Base-by-base conservation (phyloP, 495 filamentous ascomycete genomes). In the Neurospora cerealis region DNA sequence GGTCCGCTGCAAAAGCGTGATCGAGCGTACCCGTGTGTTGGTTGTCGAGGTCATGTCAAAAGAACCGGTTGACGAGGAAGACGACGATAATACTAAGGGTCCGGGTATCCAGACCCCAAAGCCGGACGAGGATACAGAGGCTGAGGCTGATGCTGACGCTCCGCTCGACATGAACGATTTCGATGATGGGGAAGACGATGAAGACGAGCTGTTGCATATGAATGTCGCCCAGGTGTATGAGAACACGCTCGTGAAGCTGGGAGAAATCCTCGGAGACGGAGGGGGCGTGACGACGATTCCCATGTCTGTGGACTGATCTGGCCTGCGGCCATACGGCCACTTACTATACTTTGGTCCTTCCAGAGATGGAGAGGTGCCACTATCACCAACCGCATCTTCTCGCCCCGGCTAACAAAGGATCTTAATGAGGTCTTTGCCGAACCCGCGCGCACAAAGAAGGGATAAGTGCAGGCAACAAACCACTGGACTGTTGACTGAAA, bases 151-250 rank as follows among this genome's bases (percentile, higher is more conserved):
- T 37, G 73, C 21, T 2, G 78, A 80, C 4, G 72, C 69, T 2
- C 73, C 71, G 0, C 48, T 8, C 0, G 40, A 71, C 13, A 9
- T 38, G 37, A 48, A 36, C 36, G 71, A 74, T 37, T 78, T 74
- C 71, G 66, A 80, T 69, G 71, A 78, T 48, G 74, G 85, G 17
- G 83, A 83, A 1, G 83, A 83, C 0, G 86, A 87, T 60, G 83
- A 83, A 34, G 80, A 82, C 11, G 82, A 86, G 72, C 74, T 76
- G 11, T 44, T 86, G 28, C 81, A 84, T 34, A 91, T 95, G 87
- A 89, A 93, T 74, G 86, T 92, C 69, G 91, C 89, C 0, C 85
- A 86, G 75, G 90, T 96, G 0, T 97, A 95, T 82, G 92, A 95
- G 80, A 85, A 86, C 77, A 95, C 93, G 0, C 85, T 97, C 74